These are phyloP conservation scores for Haplosporangium gracile DNA, from an alignment of 192 early-diverging fungal species.

Conservation along the genomic window DNA sequence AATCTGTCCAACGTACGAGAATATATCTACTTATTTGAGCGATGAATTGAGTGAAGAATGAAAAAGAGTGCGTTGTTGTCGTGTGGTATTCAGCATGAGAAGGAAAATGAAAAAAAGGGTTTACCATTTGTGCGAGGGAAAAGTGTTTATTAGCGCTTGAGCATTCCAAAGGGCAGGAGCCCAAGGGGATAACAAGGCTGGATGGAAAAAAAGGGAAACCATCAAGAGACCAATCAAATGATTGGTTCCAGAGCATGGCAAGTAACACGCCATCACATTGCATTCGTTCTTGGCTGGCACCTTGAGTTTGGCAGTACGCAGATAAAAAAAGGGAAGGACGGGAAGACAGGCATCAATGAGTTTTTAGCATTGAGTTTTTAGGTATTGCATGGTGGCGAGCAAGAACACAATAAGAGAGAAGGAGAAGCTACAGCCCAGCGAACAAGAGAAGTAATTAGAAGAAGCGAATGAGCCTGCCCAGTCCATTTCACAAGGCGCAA, in stretches of 20 bases:
- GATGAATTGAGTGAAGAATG: background rate
- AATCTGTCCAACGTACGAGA: background rate
- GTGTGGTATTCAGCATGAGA: background rate
- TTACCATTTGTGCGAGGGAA: background rate
- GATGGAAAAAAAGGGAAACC: background rate
- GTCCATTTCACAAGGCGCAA: background rate
- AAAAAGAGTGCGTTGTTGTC: background rate
- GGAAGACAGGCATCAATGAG: too few species aligned
- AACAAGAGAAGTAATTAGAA: background rate
- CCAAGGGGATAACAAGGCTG: background rate
- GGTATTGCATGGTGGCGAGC: too few species aligned
- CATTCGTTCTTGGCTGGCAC: background rate
- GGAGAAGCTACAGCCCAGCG: background rate
- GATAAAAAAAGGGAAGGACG: background rate
- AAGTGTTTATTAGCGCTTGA: background rate
- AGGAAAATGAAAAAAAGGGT: background rate
- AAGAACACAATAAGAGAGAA: background rate
- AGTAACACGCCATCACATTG: background rate
- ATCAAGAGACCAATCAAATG: background rate
- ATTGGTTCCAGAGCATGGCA: background rate
- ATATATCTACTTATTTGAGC: background rate
- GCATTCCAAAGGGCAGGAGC: slow-evolving; percentile 7
- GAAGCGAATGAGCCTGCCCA: slow-evolving; percentile 6
- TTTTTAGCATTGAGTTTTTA: too few species aligned
- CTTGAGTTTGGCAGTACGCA: background rate